These are phyloP conservation scores for Penium margaritaceum DNA, from an alignment of 139 green algal species.

Conservation along the genomic window DNA sequence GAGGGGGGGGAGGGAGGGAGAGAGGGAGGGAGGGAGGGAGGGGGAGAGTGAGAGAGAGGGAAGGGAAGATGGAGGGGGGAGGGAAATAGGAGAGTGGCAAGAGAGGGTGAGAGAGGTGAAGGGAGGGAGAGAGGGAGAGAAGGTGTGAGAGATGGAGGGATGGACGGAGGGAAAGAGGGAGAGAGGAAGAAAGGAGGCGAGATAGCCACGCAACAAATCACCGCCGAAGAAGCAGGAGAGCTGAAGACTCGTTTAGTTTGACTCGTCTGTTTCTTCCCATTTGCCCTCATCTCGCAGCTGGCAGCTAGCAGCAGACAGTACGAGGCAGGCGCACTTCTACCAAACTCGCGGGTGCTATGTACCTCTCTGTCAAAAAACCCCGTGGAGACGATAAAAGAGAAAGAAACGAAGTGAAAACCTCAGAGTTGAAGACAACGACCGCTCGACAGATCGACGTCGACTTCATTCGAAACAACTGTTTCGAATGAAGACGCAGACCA, in stretches of 20 bases:
- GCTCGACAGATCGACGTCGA: too few relatives aligned
- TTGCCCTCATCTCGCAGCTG: not conserved
- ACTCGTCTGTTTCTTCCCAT: not conserved
- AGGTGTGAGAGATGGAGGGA: constrained; percentile 3
- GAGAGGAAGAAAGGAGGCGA: not conserved
- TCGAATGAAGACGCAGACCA: not conserved
- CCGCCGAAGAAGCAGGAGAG: not conserved
- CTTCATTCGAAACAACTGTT: too few relatives aligned
- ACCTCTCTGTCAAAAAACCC: too few relatives aligned
- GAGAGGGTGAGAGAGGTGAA: not conserved
- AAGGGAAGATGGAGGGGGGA: not conserved
- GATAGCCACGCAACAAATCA: not conserved
- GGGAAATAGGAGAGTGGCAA: not conserved
- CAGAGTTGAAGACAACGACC: too few relatives aligned
- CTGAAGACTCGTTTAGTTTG: not conserved
- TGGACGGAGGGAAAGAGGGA: not conserved
- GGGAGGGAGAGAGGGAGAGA: not conserved
- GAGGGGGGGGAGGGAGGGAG: too few relatives aligned
- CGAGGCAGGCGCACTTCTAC: too few relatives aligned
- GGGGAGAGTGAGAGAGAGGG: constrained; percentile 14
- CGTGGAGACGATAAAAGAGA: not conserved
- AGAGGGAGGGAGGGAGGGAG: too few relatives aligned
- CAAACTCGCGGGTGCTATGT: too few relatives aligned
- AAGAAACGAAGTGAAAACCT: too few relatives aligned
- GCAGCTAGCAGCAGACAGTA: too few relatives aligned